Conservation (phyloP, 2,329 filamentous ascomycete genomes). For the Emmonsia crescens region DNA sequence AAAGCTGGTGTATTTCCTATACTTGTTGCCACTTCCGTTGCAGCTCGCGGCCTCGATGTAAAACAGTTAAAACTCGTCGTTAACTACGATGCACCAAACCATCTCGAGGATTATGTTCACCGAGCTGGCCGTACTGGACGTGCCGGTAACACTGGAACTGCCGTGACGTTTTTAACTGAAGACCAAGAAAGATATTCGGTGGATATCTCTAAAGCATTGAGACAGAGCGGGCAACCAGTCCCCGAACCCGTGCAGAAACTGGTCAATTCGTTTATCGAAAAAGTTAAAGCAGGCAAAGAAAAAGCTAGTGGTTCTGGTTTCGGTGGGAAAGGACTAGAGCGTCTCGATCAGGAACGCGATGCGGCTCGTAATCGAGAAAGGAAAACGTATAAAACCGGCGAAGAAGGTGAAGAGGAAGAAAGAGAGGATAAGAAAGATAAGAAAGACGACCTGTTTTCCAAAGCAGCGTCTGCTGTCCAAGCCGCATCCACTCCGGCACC, state of each 20-base stretch:
- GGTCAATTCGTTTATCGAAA: slow-evolving; percentile 64
- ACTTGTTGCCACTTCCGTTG: slow-evolving; percentile 88
- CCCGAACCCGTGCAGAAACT: slow-evolving; percentile 57
- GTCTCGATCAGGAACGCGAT: slow-evolving; percentile 82
- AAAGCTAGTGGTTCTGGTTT: slow-evolving; percentile 78
- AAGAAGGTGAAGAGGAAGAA: slow-evolving; percentile 66
- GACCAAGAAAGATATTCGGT: slow-evolving; percentile 85
- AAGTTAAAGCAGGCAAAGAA: slow-evolving; percentile 84
- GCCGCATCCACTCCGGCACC: slow-evolving; percentile 43
- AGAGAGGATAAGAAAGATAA: slow-evolving; percentile 57
- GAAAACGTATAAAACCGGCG: slow-evolving; percentile 81
- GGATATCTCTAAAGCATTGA: slow-evolving; percentile 82
- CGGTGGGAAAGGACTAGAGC: slow-evolving; percentile 86
- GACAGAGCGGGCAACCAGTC: slow-evolving; percentile 75
- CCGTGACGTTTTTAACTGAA: slow-evolving; percentile 85
- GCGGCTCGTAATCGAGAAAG: slow-evolving; percentile 75
- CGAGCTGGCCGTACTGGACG: slow-evolving; percentile 86
- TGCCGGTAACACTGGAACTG: slow-evolving; percentile 87
- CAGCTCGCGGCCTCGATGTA: slow-evolving; percentile 87
- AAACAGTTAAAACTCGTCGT: slow-evolving; percentile 93
- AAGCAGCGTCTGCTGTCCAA: slow-evolving; percentile 54
- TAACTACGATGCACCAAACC: slow-evolving; percentile 89
- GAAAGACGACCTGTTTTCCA: slow-evolving; percentile 43
- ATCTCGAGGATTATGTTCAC: slow-evolving; percentile 94
- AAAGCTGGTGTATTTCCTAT: slow-evolving; percentile 84